Evolutionary conservation across 2,329 filamentous ascomycete genomes (phyloP).

Genomic region (Cyclaneusma minus): DNA sequence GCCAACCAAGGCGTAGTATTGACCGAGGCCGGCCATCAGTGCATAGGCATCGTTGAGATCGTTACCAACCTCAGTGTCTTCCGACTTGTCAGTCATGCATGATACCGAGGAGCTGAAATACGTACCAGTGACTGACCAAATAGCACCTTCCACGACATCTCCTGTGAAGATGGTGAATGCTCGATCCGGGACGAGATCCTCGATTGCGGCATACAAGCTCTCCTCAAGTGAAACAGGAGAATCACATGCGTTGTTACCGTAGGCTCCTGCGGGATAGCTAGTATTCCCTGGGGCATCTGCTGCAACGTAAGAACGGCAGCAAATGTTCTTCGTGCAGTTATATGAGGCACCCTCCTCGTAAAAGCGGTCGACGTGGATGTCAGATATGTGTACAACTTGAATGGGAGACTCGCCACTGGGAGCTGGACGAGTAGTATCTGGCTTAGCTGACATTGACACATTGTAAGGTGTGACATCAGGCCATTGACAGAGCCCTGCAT

Average conservation of each 20-base stretch:
- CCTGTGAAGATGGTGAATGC: slow-evolving; percentile 24
- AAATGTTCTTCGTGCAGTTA: slow-evolving; percentile 26
- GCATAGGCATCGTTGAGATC: slow-evolving; percentile 22
- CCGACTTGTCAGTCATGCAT: slow-evolving; percentile 1
- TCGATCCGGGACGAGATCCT: slow-evolving; percentile 16
- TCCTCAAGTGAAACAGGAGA: slow-evolving; percentile 21
- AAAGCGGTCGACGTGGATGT: slow-evolving; percentile 25
- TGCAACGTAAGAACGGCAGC: slow-evolving; percentile 22
- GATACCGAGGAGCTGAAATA: not conserved
- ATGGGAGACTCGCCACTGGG: slow-evolving; percentile 21
- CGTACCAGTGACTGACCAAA: slow-evolving; percentile 20
- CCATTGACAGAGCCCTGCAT: slow-evolving; percentile 6
- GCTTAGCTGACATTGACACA: slow-evolving; percentile 20
- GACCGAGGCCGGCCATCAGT: slow-evolving; percentile 16
- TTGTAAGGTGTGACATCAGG: slow-evolving; percentile 19
- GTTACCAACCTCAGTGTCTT: slow-evolving; percentile 15
- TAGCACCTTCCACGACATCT: slow-evolving; percentile 23
- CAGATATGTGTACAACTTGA: slow-evolving; percentile 25
- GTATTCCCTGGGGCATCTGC: slow-evolving; percentile 22
- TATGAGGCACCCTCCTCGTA: slow-evolving; percentile 23
- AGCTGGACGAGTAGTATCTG: slow-evolving; percentile 17
- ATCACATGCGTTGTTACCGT: slow-evolving; percentile 24
- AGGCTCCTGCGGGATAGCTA: slow-evolving; percentile 20
- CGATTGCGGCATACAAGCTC: slow-evolving; percentile 23
- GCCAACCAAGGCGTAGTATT: slow-evolving; percentile 21